Base-by-base conservation (phyloP, 345 rosid genomes). In the Gossypium anomalum region DNA sequence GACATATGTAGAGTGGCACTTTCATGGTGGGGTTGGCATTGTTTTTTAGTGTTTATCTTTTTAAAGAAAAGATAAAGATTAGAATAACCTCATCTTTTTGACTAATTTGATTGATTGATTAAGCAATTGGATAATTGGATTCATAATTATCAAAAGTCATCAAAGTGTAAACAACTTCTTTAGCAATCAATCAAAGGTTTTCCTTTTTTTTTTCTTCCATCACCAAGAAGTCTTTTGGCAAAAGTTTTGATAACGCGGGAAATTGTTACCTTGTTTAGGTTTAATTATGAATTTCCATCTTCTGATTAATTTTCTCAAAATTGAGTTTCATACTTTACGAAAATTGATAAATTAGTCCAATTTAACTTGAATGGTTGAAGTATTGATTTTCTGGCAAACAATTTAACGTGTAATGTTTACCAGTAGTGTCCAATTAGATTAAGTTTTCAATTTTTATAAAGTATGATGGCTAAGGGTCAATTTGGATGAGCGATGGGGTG, bases 11-110 rank as follows among this genome's bases (percentile, higher is more conserved):
- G 41, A 20, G 51, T 45, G 77, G 67, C 80, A 25, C 60, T 78
- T 13, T 67, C 77, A 41, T 41, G 73, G 77, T 25, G 81, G 38
- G n/a, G 78, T 16, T 74, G 60, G 67, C 3, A 15, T 7, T 44
- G 13, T n/a, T 57, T 53, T 71, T 8, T 13, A 14, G 2, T 14
- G 43, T 7, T 38, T 44, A 1, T 67, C 17, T 3, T 7, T 1
- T 15, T 15, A 0, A 9, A 29, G 38, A 29, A 47, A 12, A 13
- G 8, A 60, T 19, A 61, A 67, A 47, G 38, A 47, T 17, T 38
- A 38, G 12, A 49, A 23, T 52, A 15, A 19, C 56, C 38, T 23
- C 19, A 41, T 22, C 68, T 73, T 59, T 73, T 59, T 67, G 68
- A 64, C 68, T 64, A 64, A 48, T 3, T 58, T 23, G 25, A 9